Evolutionary conservation across 1,284 basidiomycete species (phyloP).

Genomic region (Hemileia vastatrix): DNA sequence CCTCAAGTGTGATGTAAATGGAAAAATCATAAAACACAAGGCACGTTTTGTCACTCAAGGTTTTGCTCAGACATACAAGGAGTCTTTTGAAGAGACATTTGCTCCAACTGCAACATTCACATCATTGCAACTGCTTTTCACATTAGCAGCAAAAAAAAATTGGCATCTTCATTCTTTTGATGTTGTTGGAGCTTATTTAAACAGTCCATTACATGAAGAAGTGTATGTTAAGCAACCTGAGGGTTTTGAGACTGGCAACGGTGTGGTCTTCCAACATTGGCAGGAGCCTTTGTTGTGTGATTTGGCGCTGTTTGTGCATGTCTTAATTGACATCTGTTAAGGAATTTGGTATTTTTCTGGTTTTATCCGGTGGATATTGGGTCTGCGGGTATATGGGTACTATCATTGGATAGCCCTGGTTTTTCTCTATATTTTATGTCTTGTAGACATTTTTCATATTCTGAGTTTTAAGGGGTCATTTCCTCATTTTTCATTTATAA

Average conservation of each 20-base stretch:
- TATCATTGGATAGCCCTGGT: too few relatives aligned
- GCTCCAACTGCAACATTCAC: background rate
- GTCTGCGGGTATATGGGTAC: too few relatives aligned
- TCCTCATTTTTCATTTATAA: too few relatives aligned
- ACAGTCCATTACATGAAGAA: background rate
- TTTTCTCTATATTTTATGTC: too few relatives aligned
- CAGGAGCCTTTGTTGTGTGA: background rate
- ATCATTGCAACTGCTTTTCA: background rate
- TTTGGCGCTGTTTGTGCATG: too few relatives aligned
- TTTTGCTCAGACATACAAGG: background rate
- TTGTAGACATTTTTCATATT: too few relatives aligned
- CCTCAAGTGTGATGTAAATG: too few relatives aligned
- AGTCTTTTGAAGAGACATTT: background rate
- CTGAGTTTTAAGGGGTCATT: too few relatives aligned
- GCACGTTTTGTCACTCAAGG: background rate
- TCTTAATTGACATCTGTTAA: too few relatives aligned
- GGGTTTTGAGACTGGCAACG: too few relatives aligned
- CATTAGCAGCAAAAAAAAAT: background rate
- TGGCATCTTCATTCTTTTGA: constrained; percentile 3
- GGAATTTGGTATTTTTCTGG: background rate
- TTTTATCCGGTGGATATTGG: background rate
- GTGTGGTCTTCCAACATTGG: too few relatives aligned
- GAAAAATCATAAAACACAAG: too few relatives aligned
- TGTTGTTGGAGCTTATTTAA: background rate
- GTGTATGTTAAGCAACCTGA: background rate